Percentiles rank a stretch among this genome's conserved stretches.
Evolutionary conservation across 768 basidiomycete genomes (phyloP).

Genomic region (Boletus eberwhitei): DNA sequence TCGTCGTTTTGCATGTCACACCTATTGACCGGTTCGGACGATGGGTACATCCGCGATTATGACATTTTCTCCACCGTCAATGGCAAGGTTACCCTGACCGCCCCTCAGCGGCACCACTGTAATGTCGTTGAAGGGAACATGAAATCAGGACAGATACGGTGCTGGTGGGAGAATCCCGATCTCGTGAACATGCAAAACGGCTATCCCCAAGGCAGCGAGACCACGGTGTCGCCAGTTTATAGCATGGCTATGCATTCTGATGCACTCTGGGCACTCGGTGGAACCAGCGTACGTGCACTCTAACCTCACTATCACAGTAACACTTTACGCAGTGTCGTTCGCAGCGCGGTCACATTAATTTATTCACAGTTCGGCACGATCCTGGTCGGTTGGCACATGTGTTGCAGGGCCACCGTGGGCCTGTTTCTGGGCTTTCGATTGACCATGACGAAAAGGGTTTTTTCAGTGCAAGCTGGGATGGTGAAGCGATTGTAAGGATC

Average conservation of each 20-base stretch:
- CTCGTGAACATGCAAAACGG: slow-evolving; percentile 18
- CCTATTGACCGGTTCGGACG: slow-evolving; percentile 86
- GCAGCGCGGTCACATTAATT: slow-evolving; percentile 86
- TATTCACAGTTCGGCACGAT: slow-evolving; percentile 91
- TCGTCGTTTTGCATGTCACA: slow-evolving; percentile 85
- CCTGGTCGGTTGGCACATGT: slow-evolving; percentile 76
- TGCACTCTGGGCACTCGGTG: slow-evolving; percentile 88
- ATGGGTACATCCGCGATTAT: slow-evolving; percentile 91
- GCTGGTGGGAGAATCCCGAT: slow-evolving; percentile 83
- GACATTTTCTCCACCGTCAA: slow-evolving; percentile 89
- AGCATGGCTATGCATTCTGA: slow-evolving; percentile 91
- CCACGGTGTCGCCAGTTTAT: slow-evolving; percentile 70
- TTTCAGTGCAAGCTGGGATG: slow-evolving; percentile 94
- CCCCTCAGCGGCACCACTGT: slow-evolving; percentile 84
- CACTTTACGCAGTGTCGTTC: slow-evolving; percentile 15
- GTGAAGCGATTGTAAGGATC: slow-evolving; percentile 71
- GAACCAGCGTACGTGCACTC: slow-evolving; percentile 65
- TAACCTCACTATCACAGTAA: slow-evolving; percentile 16
- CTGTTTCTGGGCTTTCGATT: slow-evolving; percentile 83
- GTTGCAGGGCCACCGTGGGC: slow-evolving; percentile 64
- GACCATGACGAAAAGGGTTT: slow-evolving; percentile 80
- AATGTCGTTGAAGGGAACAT: slow-evolving; percentile 89
- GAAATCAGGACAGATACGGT: slow-evolving; percentile 82
- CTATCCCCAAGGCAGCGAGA: slow-evolving; percentile 46
- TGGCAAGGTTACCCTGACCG: slow-evolving; percentile 80